A percentile compares a stretch with the other conserved stretches of the same genome.
Evolutionary conservation across 2,329 filamentous ascomycete species (phyloP).

Genomic region (Thielaviopsis ethacetica): DNA sequence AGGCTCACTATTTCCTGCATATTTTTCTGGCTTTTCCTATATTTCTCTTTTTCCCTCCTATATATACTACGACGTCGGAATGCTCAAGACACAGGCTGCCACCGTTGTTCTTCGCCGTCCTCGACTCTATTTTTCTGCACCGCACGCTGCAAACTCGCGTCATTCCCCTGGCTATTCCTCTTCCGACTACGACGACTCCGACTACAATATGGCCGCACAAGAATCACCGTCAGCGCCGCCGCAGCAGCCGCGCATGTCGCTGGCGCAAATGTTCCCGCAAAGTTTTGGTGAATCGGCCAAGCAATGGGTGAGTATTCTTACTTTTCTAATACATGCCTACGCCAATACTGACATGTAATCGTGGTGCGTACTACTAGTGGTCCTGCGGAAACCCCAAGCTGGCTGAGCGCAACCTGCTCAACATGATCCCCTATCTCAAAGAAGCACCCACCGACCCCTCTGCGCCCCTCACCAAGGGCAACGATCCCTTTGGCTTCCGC

Average conservation of each 20-base stretch:
- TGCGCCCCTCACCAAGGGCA: constrained; percentile 25
- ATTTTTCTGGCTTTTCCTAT: not conserved
- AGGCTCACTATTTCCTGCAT: not conserved
- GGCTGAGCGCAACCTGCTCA: constrained; percentile 79
- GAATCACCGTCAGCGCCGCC: constrained; percentile 15
- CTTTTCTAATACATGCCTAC: too few species aligned
- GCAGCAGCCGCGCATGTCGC: constrained; percentile 17
- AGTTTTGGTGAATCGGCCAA: constrained; percentile 81
- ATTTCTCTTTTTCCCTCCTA: not conserved
- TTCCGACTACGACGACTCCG: constrained; percentile 15
- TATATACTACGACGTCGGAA: constrained; percentile 18
- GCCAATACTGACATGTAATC: not conserved
- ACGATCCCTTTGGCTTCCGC: constrained; percentile 70
- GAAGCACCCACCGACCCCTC: constrained; percentile 49
- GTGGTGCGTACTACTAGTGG: constrained; percentile 64
- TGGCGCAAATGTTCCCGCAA: constrained; percentile 53
- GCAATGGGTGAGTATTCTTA: constrained; percentile 57
- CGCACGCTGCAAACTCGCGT: constrained; percentile 8
- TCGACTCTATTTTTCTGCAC: constrained; percentile 22
- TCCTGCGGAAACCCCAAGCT: constrained; percentile 61
- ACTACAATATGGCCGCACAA: constrained; percentile 13
- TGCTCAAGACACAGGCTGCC: constrained; percentile 28
- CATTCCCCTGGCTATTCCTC: constrained; percentile 3
- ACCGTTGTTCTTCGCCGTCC: constrained; percentile 25
- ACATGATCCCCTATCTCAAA: constrained; percentile 68